Evolutionary conservation across 2,329 filamentous ascomycete species (phyloP).

Genomic region (Aspergillus fumigatus): DNA sequence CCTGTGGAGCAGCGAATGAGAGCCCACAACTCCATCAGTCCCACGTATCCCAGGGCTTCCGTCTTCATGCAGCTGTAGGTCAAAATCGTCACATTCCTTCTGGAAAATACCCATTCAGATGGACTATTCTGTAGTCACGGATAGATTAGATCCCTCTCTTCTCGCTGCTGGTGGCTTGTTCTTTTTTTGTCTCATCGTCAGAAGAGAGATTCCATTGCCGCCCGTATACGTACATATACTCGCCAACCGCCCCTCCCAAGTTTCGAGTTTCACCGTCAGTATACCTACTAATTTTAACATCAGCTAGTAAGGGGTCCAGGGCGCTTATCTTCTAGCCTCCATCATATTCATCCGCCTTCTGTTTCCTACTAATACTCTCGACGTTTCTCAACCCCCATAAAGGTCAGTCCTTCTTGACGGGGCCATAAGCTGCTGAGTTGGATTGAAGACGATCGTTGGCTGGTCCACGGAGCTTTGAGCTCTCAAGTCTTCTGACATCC

Average conservation of each 20-base stretch:
- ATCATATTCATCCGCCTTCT: not conserved
- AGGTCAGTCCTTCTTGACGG: not conserved
- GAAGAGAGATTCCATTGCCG: not conserved
- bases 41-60: constrained; percentile 6
- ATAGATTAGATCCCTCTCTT: constrained; percentile 1
- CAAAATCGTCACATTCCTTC: constrained; percentile 15
- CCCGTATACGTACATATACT: constrained; percentile 17
- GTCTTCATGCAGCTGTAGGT: constrained; percentile 15
- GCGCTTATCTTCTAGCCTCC: not conserved
- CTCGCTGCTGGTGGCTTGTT: constrained; percentile 6
- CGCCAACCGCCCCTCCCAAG: constrained; percentile 3
- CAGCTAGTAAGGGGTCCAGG: not conserved
- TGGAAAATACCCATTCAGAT: not conserved
- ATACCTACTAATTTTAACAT: not conserved
- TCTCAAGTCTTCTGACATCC: not conserved
- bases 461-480: constrained; percentile 3
- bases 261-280: constrained; percentile 1
- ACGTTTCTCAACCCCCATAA: not conserved
- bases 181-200: constrained; percentile 8
- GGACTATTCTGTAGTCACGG: constrained; percentile 2
- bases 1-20: constrained; percentile 11
- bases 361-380: not conserved
- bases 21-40: constrained; percentile 2
- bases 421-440: not conserved
- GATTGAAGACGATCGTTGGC: not conserved